A percentile compares a stretch with the other conserved stretches of the same genome.
Evolutionary conservation across 2,329 filamentous ascomycete species (phyloP).

Genomic region (Arthroderma sp.): DNA sequence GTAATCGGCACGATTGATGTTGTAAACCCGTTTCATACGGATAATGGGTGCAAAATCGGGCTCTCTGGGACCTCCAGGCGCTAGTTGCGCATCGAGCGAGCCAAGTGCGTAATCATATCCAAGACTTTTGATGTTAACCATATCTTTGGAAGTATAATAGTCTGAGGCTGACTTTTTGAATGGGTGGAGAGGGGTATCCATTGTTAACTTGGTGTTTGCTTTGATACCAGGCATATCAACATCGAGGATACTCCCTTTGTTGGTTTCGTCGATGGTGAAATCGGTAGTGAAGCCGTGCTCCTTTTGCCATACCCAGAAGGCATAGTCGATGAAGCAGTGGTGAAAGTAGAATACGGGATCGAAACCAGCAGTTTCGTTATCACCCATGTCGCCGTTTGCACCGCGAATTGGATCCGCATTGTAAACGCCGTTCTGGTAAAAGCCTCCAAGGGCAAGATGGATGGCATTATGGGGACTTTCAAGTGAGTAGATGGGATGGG

Average conservation of each 20-base stretch:
- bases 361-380: conserved; percentile 23
- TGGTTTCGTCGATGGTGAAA: background rate
- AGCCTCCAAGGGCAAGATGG: background rate
- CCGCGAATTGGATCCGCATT: conserved; percentile 4
- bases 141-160: background rate
- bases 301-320: conserved; percentile 22
- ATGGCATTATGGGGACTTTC: background rate
- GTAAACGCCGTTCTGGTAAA: background rate
- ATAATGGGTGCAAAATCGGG: background rate
- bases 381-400: conserved; percentile 23
- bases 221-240: background rate
- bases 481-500: background rate
- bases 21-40: background rate
- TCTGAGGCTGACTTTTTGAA: background rate
- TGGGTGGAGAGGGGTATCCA: background rate
- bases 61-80: background rate
- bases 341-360: conserved; percentile 24
- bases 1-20: background rate
- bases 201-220: background rate
- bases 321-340: conserved; percentile 19
- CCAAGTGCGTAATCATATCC: background rate
- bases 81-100: too few species aligned
- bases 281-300: conserved; percentile 2
- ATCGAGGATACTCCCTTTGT: background rate
- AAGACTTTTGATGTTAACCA: background rate